Base-by-base conservation (phyloP, 2,329 filamentous ascomycete genomes). In the Clonostachys rhizophaga region DNA sequence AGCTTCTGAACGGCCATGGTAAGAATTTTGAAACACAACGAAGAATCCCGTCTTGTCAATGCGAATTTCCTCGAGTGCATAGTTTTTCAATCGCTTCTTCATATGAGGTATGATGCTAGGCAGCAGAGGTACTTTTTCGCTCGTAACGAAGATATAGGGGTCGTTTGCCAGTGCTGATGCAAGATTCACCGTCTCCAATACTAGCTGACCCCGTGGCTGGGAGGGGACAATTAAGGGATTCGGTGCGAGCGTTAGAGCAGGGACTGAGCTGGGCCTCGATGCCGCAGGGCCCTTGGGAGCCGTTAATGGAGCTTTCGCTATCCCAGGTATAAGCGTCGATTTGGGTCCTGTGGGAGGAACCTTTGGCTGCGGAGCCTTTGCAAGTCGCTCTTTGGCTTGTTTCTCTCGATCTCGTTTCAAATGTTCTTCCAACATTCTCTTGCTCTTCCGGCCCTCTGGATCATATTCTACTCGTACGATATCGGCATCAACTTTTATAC, bases 111-210 rank as follows among this genome's bases (percentile, higher is more conserved):
- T 81, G 2, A 92, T 97, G 20, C 89, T 87, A 34, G 79, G 78
- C 60, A 96, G 81, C 12, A 95, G 87, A 2, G 94, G 94, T 2
- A 99, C 92, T 55, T 87, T 91, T 50, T 84, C 81, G 55, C 89
- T 82, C n/a, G 89, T 78, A 48, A 99, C 86, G 61, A 95, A 96
- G 36, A 97, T 84, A 62, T 96, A 96, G 1, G 94, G 94, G 49
- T 89, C 84, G 45, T 83, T 80, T 59, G 86, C 83, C 45, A 96
- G 81, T 53, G 84, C 83, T 34, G 78, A 71, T 18, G 87, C 70
- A 40, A 95, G 76, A 4, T 79, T 81, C 44, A 82, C 80, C 34
- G 77, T 72, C 61, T 91, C 88, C 30, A 89, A 71, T n/a, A n/a
- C 17, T n/a, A 18, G 36, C 46, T 78, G 56, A 13, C 49, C 49